Evolutionary conservation across 345 rosid species (phyloP).

Genomic region (Ceriops zippeliana): DNA sequence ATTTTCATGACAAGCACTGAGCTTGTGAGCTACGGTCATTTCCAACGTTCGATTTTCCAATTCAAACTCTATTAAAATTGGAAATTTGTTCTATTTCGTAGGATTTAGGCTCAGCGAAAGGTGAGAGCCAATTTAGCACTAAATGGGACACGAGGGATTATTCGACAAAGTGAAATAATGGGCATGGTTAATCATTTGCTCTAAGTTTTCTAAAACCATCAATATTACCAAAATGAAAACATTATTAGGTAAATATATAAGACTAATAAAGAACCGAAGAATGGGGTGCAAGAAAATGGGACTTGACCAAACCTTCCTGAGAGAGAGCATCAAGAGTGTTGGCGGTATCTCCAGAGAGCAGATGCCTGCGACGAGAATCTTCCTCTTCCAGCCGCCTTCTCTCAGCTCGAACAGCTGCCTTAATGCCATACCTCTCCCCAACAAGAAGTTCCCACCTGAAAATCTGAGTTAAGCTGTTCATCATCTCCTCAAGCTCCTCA

Average conservation of each 20-base stretch:
- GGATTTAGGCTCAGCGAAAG: neutral
- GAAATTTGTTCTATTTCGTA: neutral
- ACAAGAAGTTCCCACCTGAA: constrained; percentile 92
- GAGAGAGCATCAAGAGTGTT: constrained; percentile 77
- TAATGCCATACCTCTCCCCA: constrained; percentile 88
- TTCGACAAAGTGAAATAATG: too few relatives aligned
- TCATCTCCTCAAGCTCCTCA: constrained; percentile 97
- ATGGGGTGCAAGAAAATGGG: neutral
- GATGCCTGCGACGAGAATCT: constrained; percentile 49
- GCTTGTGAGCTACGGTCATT: too few relatives aligned
- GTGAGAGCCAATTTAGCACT: too few relatives aligned
- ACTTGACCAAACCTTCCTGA: constrained; percentile 61
- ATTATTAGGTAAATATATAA: too few relatives aligned
- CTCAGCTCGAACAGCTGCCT: constrained; percentile 92
- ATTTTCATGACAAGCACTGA: too few relatives aligned
- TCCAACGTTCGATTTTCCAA: too few relatives aligned
- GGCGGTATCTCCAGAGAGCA: constrained; percentile 44
- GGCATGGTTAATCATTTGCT: too few relatives aligned
- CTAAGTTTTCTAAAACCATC: too few relatives aligned
- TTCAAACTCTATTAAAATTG: neutral
- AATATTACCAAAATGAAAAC: too few relatives aligned
- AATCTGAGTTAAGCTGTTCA: constrained; percentile 84
- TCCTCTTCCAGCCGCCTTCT: constrained; percentile 69
- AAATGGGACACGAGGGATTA: too few relatives aligned
- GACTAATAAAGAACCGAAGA: neutral